phyloP scores from a whole-genome alignment of 352 stramenopile genomes.

The Pythium brassicae region DNA sequence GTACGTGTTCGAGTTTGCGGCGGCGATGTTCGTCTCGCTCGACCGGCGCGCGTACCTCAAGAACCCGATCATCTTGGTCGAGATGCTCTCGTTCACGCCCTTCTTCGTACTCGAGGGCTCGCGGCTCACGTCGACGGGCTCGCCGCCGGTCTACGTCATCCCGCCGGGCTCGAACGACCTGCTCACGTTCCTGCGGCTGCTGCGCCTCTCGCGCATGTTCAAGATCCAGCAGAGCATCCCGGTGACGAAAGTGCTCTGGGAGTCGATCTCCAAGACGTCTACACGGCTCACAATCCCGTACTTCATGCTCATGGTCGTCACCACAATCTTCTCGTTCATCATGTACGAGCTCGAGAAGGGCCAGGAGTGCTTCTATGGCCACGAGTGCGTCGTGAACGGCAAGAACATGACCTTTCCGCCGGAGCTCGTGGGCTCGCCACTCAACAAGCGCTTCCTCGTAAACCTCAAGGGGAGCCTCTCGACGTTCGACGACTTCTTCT shows the following conservation, averaged over 20 bases:
- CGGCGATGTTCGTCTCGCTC: slow-evolving; percentile 32
- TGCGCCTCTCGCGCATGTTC: slow-evolving; percentile 67
- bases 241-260: slow-evolving; percentile 69
- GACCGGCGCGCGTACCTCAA: slow-evolving; percentile 47
- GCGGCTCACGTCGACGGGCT: slow-evolving; percentile 20
- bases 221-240: slow-evolving; percentile 79
- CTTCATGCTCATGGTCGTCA: slow-evolving; percentile 75
- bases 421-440: slow-evolving; percentile 41
- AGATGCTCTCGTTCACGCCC: slow-evolving; percentile 64
- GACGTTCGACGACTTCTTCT: slow-evolving; percentile 79
- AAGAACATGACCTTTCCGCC: slow-evolving; percentile 56
- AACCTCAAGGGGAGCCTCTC: slow-evolving; percentile 65
- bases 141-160: slow-evolving; percentile 60
- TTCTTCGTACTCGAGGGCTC: slow-evolving; percentile 60
- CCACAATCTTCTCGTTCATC: slow-evolving; percentile 71
- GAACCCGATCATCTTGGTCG: slow-evolving; percentile 61
- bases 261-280: slow-evolving; percentile 82
- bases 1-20: slow-evolving; percentile 53
- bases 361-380: slow-evolving; percentile 70
- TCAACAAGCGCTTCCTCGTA: slow-evolving; percentile 69
- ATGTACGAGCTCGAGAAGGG: slow-evolving; percentile 81
- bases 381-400: slow-evolving; percentile 49
- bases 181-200: slow-evolving; percentile 50
- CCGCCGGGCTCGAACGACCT: slow-evolving; percentile 54
- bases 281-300: slow-evolving; percentile 70